A percentile compares a stretch with the other conserved stretches of the same genome.
These are phyloP conservation scores for Solanum ossicruentum DNA, from an alignment of 257 asterid species.

Conservation along the genomic window DNA sequence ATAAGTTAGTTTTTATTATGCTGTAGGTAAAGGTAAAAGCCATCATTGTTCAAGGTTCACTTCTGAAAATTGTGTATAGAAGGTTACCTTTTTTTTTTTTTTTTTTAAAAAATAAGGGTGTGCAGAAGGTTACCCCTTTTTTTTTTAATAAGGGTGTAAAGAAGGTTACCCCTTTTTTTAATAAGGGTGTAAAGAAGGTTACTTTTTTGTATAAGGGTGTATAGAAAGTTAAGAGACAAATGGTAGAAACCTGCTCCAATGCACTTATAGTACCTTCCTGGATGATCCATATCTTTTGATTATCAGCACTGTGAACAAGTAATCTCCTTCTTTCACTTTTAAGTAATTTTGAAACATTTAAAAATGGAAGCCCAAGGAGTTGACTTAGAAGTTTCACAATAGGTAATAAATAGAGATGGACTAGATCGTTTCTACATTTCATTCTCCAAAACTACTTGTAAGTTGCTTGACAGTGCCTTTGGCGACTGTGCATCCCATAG, in stretches of 20 bases:
- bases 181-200: not conserved
- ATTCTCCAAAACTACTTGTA: not conserved
- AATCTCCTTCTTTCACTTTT: not conserved
- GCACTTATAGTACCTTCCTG: not conserved
- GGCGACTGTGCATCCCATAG: not conserved
- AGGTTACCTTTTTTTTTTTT: not conserved
- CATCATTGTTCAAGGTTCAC: not conserved
- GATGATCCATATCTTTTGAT: not conserved
- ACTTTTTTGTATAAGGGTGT: not conserved
- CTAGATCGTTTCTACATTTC: not conserved
- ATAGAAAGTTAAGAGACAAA: not conserved
- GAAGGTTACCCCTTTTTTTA: not conserved
- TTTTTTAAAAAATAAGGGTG: not conserved
- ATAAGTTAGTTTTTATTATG: not conserved
- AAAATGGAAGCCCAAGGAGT: not conserved
- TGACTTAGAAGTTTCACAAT: not conserved
- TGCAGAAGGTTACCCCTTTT: not conserved
- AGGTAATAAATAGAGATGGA: not conserved
- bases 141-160: not conserved
- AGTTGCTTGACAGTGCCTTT: not conserved
- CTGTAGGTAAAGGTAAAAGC: not conserved
- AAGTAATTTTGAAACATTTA: not conserved
- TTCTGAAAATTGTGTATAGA: not conserved
- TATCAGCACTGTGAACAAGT: not conserved
- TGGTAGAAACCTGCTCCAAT: not conserved